Conservation (phyloP, 495 filamentous ascomycete species). For the Aspergillus ellipticus region DNA sequence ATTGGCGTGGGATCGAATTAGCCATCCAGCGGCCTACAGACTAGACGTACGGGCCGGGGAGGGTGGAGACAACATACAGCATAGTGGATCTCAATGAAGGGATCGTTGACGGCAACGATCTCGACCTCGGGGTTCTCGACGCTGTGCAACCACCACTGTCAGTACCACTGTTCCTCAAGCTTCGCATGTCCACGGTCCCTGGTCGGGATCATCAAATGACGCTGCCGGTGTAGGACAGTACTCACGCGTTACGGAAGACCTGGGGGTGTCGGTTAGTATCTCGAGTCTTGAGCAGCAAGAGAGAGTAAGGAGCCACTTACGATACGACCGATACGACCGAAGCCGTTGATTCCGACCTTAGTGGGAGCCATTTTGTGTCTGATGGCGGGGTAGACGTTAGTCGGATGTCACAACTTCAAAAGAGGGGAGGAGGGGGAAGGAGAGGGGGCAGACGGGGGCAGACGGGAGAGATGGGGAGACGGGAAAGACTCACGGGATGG, state of each 20-base stretch:
- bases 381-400: background rate
- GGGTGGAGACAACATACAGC: conserved; percentile 65
- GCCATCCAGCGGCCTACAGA: background rate
- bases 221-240: conserved; percentile 18
- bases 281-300: background rate
- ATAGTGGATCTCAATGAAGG: conserved; percentile 98
- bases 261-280: conserved; percentile 26
- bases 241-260: conserved; percentile 79
- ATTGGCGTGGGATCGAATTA: conserved; percentile 13
- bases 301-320: conserved; percentile 44
- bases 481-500: background rate
- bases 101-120: conserved; percentile 96
- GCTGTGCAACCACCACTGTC: conserved; percentile 49
- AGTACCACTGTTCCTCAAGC: conserved; percentile 16
- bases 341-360: conserved; percentile 96
- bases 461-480: conserved; percentile 6
- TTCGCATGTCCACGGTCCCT: background rate
- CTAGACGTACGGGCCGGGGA: background rate
- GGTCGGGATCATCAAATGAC: no score
- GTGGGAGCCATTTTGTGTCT: conserved; percentile 29
- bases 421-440: conserved; percentile 9
- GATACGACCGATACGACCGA: conserved; percentile 98
- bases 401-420: no score
- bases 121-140: conserved; percentile 80
- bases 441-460: conserved; percentile 5